Base-by-base conservation (phyloP, 192 early-diverging fungal species). In the Spizellomyces sp. region DNA sequence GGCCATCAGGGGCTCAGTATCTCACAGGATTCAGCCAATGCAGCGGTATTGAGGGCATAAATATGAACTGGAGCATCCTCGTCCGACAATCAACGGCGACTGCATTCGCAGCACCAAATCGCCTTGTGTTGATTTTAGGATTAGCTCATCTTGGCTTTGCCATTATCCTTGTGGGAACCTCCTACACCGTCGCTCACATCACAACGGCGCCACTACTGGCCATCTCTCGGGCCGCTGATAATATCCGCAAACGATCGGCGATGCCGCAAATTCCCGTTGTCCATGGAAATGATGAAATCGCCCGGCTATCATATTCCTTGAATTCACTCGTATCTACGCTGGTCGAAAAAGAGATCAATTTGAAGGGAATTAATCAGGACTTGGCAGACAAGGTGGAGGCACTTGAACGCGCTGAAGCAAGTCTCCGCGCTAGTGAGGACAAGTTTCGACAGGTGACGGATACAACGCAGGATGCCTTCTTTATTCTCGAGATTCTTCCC, bases 241-340 rank as follows among this genome's bases (percentile, higher is more conserved):
- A 59, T 14, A 75, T 75, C 22, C 56, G 73, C 2, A 69, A 75
- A 64, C 43, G 66, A 44, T 12, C 66, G 8, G 58, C 65, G 22
- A 68, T 75, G 50, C 66, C 73, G n/a, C 15, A 48, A 5, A 75
- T 75, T 15, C 73, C 73, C 22, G 48, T 69, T 6, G 41, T 75
- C 10, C 17, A 69, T 4, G 73, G 73, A 19, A 42, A 62, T 12
- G 73, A 75, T 36, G 73, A 75, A 57, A 69, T 75, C n/a, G 73
- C 73, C 14, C 47, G 55, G 27, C 48, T 75, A 21, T 62, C 58
- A 6, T 17, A 45, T 48, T 68, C 66, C 9, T 46, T 75, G 15
- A 67, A 63, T 36, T 45, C 73, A 15, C 66, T 75, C 5, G 66
- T 75, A 5, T 50, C 44, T 52, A 45, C 65, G 5, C 60, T 75